Evolutionary conservation across 768 basidiomycete genomes (phyloP).

Genomic region (Suillus subaureus): DNA sequence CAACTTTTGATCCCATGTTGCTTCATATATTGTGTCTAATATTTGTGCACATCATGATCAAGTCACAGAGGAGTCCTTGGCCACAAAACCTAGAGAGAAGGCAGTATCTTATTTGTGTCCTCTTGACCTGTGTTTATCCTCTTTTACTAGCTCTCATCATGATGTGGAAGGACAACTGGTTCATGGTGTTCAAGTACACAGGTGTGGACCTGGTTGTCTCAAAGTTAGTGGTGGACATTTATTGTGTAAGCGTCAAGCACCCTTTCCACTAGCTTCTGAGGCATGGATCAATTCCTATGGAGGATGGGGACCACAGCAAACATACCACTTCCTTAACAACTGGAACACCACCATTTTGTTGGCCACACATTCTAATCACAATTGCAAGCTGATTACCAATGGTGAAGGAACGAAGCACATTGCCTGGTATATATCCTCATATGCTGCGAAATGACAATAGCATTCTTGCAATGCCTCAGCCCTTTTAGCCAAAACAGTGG

Average conservation of each 20-base stretch:
- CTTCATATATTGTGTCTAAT: too few species aligned
- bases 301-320: neutral
- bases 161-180: neutral
- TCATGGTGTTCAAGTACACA: neutral
- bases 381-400: neutral
- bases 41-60: neutral
- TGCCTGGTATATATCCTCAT: neutral
- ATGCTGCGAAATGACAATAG: neutral
- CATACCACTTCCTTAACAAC: neutral
- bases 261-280: neutral
- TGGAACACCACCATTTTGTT: neutral
- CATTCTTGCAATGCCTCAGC: neutral
- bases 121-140: too few species aligned
- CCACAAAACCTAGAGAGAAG: fast-evolving
- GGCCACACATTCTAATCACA: neutral
- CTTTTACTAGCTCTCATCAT: too few species aligned
- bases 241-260: neutral
- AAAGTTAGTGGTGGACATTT: neutral
- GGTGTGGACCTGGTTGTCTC: neutral
- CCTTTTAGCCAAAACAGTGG: neutral
- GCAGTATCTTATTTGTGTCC: neutral
- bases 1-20: too few species aligned
- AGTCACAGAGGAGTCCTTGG: fast-evolving
- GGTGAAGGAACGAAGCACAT: neutral
- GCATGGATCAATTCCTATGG: neutral